Percentiles rank a stretch among this genome's conserved stretches.
Conservation (phyloP, 306 rosid species). For the Abrus pulchellus region DNA sequence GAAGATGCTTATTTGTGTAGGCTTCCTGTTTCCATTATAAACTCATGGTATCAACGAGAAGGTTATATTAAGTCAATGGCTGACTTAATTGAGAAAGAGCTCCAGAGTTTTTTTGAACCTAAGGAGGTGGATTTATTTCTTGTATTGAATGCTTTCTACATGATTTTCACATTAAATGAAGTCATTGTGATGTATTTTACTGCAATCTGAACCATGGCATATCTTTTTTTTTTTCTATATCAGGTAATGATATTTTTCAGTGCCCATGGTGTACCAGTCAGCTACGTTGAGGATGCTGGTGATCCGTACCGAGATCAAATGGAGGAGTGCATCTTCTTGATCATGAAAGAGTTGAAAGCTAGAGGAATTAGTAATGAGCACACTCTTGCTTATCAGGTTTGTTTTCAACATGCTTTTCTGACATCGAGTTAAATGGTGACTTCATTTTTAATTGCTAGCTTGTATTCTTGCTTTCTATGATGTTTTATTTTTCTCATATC, state of each 20-base stretch:
- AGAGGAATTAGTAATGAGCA: slow-evolving; percentile 87
- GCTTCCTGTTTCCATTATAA: slow-evolving; percentile 91
- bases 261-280: slow-evolving; percentile 98
- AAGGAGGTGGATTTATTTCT: slow-evolving; percentile 68
- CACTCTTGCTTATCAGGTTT: slow-evolving; percentile 97
- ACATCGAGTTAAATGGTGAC: slow-evolving; percentile 16
- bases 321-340: slow-evolving; percentile 93
- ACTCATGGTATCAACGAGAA: slow-evolving; percentile 93
- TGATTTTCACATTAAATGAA: slow-evolving; percentile 11
- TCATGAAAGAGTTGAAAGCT: slow-evolving; percentile 94
- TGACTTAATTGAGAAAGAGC: slow-evolving; percentile 85
- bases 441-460: slow-evolving; percentile 16
- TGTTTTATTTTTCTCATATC: slow-evolving; percentile 10
- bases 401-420: slow-evolving; percentile 31
- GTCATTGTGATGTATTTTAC: slow-evolving; percentile 32
- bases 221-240: slow-evolving; percentile 19
- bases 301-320: slow-evolving; percentile 98
- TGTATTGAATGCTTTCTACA: slow-evolving; percentile 32
- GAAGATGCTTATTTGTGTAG: slow-evolving; percentile 76
- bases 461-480: slow-evolving; percentile 27
- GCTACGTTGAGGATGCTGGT: slow-evolving; percentile 93
- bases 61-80: slow-evolving; percentile 97
- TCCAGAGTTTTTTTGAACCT: slow-evolving; percentile 70
- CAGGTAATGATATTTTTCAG: slow-evolving; percentile 96
- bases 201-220: slow-evolving; percentile 25